Evolutionary conservation across 371 early-diverging fungal genomes (phyloP).

Genomic region (Neoconidiobolus thromboides): DNA sequence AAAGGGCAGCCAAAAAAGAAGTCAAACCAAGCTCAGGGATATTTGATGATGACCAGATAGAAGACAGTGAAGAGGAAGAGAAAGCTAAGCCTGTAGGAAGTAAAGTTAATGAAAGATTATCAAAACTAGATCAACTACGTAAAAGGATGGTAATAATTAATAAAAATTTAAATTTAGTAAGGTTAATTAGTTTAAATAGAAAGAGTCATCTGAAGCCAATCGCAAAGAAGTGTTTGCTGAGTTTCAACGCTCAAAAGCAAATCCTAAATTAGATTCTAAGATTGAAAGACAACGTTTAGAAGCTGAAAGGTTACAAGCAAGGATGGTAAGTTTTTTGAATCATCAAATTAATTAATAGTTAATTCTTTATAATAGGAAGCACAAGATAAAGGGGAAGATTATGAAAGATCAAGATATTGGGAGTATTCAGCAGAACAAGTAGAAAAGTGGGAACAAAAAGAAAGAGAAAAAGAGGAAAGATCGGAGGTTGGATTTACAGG

Average conservation of each 20-base stretch:
- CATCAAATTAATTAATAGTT: neutral
- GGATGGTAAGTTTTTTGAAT: slow-evolving; percentile 17
- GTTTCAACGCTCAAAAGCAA: slow-evolving; percentile 49
- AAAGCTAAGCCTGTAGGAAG: too few relatives aligned
- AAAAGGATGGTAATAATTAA: too few relatives aligned
- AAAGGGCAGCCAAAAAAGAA: too few relatives aligned
- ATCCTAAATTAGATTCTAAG: slow-evolving; percentile 37
- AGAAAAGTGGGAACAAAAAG: slow-evolving; percentile 67
- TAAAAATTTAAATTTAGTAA: too few relatives aligned
- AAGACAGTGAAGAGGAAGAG: too few relatives aligned
- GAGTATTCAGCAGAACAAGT: slow-evolving; percentile 73
- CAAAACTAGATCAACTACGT: too few relatives aligned
- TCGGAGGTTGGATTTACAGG: slow-evolving; percentile 68
- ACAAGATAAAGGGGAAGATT: slow-evolving; percentile 56
- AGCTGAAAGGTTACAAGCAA: slow-evolving; percentile 42
- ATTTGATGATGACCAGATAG: too few relatives aligned
- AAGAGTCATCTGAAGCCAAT: slow-evolving; percentile 22
- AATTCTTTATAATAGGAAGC: slow-evolving; percentile 20
- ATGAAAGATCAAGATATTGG: slow-evolving; percentile 61
- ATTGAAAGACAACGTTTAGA: slow-evolving; percentile 48
- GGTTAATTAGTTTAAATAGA: too few relatives aligned
- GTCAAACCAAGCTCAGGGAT: too few relatives aligned
- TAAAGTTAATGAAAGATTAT: too few relatives aligned
- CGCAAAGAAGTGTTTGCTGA: slow-evolving; percentile 59
- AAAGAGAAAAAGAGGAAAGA: slow-evolving; percentile 36